Percentiles rank a stretch among this genome's conserved stretches.
These are phyloP conservation scores for Anthostomella pinea DNA, from an alignment of 2,329 filamentous ascomycete genomes.

Conservation along the genomic window DNA sequence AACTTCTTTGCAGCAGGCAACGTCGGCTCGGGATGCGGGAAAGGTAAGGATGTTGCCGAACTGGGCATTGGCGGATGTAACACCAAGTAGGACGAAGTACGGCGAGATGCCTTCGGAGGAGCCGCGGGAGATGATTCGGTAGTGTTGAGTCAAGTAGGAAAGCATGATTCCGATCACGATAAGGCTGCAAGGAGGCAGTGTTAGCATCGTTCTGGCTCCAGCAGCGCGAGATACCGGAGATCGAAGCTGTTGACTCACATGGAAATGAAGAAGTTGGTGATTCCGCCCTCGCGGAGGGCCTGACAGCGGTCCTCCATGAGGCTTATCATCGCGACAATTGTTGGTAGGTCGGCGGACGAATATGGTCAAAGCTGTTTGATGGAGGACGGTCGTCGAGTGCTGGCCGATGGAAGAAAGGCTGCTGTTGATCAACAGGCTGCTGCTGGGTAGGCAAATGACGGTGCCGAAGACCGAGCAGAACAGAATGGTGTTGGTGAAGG, in stretches of 20 bases:
- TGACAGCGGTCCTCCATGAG: constrained; percentile 44
- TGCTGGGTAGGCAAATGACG: not conserved
- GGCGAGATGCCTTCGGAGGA: constrained; percentile 94
- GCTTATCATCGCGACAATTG: constrained; percentile 29
- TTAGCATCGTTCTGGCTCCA: constrained; percentile 20
- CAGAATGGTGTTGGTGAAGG: too few relatives aligned
- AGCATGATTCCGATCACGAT: constrained; percentile 85
- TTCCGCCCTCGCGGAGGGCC: constrained; percentile 49
- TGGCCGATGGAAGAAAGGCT: too few relatives aligned
- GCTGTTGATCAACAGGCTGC: constrained; percentile 8
- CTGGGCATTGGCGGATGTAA: constrained; percentile 81
- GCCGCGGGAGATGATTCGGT: constrained; percentile 79
- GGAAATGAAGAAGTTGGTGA: constrained; percentile 54
- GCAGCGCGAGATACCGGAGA: not conserved
- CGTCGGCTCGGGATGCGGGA: constrained; percentile 76
- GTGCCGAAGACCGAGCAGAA: too few relatives aligned
- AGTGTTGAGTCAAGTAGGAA: constrained; percentile 93
- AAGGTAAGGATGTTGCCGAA: constrained; percentile 91
- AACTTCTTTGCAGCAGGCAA: constrained; percentile 81
- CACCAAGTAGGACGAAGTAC: constrained; percentile 91
- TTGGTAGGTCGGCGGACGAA: too few relatives aligned
- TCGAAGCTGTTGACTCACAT: constrained; percentile 40
- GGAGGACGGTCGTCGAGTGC: too few relatives aligned
- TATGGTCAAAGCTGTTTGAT: not conserved
- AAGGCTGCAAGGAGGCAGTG: constrained; percentile 42